These are phyloP conservation scores for Puccinia triticina DNA, from an alignment of 1,284 basidiomycete species.

Conservation along the genomic window DNA sequence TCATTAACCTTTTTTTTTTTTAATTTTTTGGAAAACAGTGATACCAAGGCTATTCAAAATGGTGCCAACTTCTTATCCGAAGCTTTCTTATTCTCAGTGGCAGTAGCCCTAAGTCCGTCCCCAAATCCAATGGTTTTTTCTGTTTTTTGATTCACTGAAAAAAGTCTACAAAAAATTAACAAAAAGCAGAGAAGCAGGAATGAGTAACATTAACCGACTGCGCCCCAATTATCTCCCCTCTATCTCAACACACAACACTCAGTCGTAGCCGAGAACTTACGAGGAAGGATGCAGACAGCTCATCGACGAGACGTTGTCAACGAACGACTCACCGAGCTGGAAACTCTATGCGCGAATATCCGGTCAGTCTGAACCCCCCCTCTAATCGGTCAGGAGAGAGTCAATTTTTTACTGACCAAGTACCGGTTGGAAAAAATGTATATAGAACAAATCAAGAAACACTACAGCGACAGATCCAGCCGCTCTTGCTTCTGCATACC, in stretches of 20 bases:
- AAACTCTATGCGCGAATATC: slow-evolving; percentile 31
- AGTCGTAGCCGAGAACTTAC: slow-evolving; percentile 41
- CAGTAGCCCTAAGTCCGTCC: slow-evolving; percentile 28
- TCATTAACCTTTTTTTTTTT: background rate
- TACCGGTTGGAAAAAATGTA: no score
- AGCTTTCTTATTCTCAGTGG: slow-evolving; percentile 44
- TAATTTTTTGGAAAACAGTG: background rate
- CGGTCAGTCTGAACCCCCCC: background rate
- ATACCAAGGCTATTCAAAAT: slow-evolving; percentile 48
- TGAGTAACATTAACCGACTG: background rate
- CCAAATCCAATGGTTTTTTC: background rate
- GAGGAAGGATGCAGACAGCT: slow-evolving; percentile 26
- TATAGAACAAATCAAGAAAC: no score
- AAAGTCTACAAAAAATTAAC: no score
- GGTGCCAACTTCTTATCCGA: slow-evolving; percentile 47
- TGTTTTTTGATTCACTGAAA: no score
- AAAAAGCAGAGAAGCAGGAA: background rate
- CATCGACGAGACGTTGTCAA: slow-evolving; percentile 35
- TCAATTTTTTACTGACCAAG: no score
- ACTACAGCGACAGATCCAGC: no score
- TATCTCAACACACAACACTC: background rate
- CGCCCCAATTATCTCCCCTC: background rate
- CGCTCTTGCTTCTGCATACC: no score
- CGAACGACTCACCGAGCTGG: slow-evolving; percentile 31
- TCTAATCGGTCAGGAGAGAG: no score